Conservation (phyloP, 2,329 filamentous ascomycete species). For the Apiospora phragmitis region DNA sequence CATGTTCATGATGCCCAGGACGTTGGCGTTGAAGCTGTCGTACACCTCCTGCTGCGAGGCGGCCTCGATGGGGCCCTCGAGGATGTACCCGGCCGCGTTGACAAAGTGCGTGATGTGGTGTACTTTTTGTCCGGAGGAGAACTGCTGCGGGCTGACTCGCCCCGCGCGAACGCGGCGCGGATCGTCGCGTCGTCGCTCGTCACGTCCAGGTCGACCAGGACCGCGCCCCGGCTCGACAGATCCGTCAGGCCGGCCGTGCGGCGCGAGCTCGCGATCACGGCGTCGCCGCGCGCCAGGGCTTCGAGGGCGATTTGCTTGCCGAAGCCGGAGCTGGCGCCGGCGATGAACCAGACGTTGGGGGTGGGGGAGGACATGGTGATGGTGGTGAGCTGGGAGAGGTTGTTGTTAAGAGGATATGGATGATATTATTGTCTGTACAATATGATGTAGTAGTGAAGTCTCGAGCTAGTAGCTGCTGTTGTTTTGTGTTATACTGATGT, state of each 20-base stretch:
- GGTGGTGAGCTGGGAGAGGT: no score
- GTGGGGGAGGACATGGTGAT: background rate
- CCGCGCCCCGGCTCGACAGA: constrained; percentile 44
- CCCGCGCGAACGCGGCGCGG: constrained; percentile 34
- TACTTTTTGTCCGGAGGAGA: accelerated
- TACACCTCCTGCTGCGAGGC: constrained; percentile 30
- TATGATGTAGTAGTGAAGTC: background rate
- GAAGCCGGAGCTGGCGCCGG: constrained; percentile 52
- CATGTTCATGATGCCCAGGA: constrained; percentile 40
- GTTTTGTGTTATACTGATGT: background rate
- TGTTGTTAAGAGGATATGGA: background rate
- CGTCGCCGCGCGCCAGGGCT: constrained; percentile 47
- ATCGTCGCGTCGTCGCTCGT: constrained; percentile 40
- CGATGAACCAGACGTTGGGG: constrained; percentile 50
- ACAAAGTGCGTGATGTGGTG: constrained; percentile 46
- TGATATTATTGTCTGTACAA: background rate
- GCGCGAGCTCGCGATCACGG: constrained; percentile 52
- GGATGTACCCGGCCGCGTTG: constrained; percentile 48
- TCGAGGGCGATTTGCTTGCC: constrained; percentile 44
- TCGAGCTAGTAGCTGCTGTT: background rate
- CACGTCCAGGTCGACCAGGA: constrained; percentile 47
- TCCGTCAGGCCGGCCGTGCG: constrained; percentile 38
- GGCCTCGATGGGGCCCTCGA: constrained; percentile 44
- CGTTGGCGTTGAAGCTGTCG: constrained; percentile 39
- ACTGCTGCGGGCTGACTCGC: constrained; percentile 31